Evolutionary conservation across 768 basidiomycete species (phyloP).

Genomic region (Rhizopogon vulgaris): DNA sequence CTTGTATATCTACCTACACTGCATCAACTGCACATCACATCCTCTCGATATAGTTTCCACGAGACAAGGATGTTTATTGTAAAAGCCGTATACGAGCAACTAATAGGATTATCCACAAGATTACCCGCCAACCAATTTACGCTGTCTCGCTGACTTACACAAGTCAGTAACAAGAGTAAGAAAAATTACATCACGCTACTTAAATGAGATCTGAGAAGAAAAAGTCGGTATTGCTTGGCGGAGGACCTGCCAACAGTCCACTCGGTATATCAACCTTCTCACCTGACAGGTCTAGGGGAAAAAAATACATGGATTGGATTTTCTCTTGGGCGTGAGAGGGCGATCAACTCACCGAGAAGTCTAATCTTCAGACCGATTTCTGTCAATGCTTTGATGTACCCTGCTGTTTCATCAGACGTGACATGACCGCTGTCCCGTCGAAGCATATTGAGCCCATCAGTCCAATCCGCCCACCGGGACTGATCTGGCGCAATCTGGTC

Average conservation of each 20-base stretch:
- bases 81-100: constrained; percentile 14
- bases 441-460: constrained; percentile 87
- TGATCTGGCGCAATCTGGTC: constrained; percentile 76
- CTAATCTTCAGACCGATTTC: constrained; percentile 92
- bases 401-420: constrained; percentile 77
- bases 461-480: constrained; percentile 89
- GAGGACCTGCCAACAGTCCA: constrained; percentile 68
- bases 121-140: constrained; percentile 9
- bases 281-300: constrained; percentile 70
- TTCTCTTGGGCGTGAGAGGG: neutral
- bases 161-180: constrained; percentile 2
- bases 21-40: constrained; percentile 56
- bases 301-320: neutral
- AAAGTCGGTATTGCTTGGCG: constrained; percentile 76
- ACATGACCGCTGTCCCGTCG: constrained; percentile 78
- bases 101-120: constrained; percentile 18
- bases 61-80: constrained; percentile 14
- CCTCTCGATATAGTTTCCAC: constrained; percentile 12
- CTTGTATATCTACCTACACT: constrained; percentile 23
- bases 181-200: constrained; percentile 19
- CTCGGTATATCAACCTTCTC: constrained; percentile 88
- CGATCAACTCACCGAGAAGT: constrained; percentile 55
- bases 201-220: constrained; percentile 65
- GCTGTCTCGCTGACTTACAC: constrained; percentile 7
- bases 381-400: constrained; percentile 80